Base-by-base conservation (phyloP, 225 moss, liverwort and hornwort species). In the Sphagnum contortum region DNA sequence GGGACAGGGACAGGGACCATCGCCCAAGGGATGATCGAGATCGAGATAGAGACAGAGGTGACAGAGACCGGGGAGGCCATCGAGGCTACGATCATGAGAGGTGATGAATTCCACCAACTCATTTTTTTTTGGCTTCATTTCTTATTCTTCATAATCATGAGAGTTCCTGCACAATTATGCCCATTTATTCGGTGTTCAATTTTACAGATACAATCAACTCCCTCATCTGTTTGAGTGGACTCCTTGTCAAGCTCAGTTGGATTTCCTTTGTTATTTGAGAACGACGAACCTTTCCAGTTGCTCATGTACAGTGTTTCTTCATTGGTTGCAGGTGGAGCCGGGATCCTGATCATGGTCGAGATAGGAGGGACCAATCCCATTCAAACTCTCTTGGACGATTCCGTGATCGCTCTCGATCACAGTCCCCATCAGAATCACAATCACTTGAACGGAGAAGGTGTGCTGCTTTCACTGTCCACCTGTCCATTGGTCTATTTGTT, bases 401-500 rank as follows among this genome's bases (percentile, higher is more conserved):
- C 48, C 87, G 80, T 53, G 81, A 81, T 61, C 75, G 68, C 49
- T 80, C 81, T 11, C 81, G 82, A 48, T 88, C 91, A 66, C 88
- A 89, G 74, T 89, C 94, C 56, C 85, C 89, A 49, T 91, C 94
- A 44, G 78, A 72, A 70, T 89, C 87, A 62, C 91, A 81, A 48
- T 91, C 89, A 46, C 77, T 88, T 61, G 98, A 98, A 63, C 80
- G 92, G 50, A 89, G 90, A 83, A 93, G 79, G 98, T 91, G 76
- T 14, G 69, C 55, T 52, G 9, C 7, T 52, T 5, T 7, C 10
- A 11, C 5, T 8, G 9, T 12, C 9, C 29, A 29, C 29, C 29
- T 52, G 7, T 52, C 7, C 52, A 52, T 9, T 52, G 2, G 52
- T 52, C 7, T 2, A 52, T 9, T 52, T 0, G 52, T 2, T 52